phyloP scores from a whole-genome alignment of 495 filamentous ascomycete genomes.

The Tuber aestivum region DNA sequence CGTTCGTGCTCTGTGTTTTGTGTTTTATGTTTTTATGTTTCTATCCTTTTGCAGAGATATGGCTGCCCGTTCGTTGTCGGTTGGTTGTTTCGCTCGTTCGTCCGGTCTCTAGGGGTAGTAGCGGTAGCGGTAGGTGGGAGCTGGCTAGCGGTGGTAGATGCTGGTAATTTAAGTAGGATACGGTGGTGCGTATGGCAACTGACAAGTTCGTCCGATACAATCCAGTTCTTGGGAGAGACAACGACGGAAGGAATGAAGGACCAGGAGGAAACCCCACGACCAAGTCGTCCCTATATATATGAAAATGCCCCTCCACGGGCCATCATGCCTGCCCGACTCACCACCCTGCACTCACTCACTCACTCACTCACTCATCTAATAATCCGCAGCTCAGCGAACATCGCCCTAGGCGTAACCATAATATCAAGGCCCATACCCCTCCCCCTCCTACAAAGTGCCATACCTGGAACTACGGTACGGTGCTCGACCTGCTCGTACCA shows the following conservation, averaged over 20 bases:
- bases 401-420: background rate
- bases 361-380: background rate
- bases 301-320: background rate
- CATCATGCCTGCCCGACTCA: background rate
- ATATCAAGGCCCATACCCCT: background rate
- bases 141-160: no score
- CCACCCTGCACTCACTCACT: no score
- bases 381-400: constrained; percentile 5
- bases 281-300: background rate
- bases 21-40: no score
- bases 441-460: background rate
- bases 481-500: no score
- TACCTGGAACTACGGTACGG: no score
- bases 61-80: no score
- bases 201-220: background rate
- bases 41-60: no score
- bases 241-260: no score
- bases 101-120: background rate
- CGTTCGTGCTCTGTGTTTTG: background rate
- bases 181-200: background rate
- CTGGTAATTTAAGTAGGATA: no score
- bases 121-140: background rate
- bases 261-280: no score
- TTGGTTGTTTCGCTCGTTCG: constrained; percentile 7
- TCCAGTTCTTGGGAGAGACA: background rate